phyloP scores from a whole-genome alignment of 208 protist genomes.

The Phytomonas sp. region DNA sequence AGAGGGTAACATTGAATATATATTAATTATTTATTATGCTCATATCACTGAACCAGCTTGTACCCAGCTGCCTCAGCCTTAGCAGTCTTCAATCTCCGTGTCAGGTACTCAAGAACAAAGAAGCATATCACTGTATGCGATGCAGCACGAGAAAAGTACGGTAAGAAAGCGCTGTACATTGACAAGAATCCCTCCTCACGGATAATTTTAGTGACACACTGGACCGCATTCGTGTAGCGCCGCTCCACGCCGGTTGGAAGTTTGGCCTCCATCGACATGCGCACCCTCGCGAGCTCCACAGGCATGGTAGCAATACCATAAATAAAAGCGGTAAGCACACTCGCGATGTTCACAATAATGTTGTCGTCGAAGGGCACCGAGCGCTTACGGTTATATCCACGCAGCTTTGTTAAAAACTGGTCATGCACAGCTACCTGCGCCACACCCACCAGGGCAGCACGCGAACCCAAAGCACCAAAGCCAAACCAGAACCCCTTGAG shows the following conservation, averaged over 20 bases:
- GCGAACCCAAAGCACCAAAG: constrained; percentile 60
- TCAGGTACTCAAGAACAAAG: constrained; percentile 82
- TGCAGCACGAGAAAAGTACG: constrained; percentile 85
- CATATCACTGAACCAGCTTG: constrained; percentile 7
- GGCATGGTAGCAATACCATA: constrained; percentile 87
- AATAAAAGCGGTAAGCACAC: constrained; percentile 74
- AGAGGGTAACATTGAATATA: neutral
- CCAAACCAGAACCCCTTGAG: constrained; percentile 80
- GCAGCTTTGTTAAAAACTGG: constrained; percentile 76
- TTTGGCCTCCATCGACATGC: constrained; percentile 83
- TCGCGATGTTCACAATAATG: constrained; percentile 72
- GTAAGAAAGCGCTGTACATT: constrained; percentile 82
- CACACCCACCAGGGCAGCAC: constrained; percentile 79
- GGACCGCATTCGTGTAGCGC: constrained; percentile 67
- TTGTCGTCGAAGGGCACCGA: constrained; percentile 37
- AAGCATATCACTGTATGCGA: constrained; percentile 88
- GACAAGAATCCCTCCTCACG: constrained; percentile 69
- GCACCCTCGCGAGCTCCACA: constrained; percentile 82
- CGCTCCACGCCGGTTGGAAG: constrained; percentile 27
- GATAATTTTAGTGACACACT: constrained; percentile 68
- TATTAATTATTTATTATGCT: constrained; percentile 9
- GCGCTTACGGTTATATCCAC: constrained; percentile 30
- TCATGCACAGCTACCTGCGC: constrained; percentile 91
- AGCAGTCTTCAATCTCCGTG: constrained; percentile 19
- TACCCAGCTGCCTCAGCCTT: neutral